These are phyloP conservation scores for Boletus fagicola DNA, from an alignment of 768 basidiomycete genomes.

Conservation along the genomic window DNA sequence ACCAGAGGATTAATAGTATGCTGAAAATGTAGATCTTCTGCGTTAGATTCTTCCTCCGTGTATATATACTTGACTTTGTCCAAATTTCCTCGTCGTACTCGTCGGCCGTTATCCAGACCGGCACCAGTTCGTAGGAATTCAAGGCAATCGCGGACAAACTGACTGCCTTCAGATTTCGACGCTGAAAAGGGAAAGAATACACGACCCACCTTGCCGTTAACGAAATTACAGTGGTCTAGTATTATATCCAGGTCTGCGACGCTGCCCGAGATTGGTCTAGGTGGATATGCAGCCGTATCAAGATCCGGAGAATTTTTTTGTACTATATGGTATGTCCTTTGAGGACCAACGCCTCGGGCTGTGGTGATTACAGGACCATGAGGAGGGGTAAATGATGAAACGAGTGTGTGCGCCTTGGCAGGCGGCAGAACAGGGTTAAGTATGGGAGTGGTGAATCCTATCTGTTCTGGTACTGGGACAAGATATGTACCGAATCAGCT, in stretches of 20 bases:
- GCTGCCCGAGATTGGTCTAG: constrained; percentile 76
- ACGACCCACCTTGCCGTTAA: constrained; percentile 57
- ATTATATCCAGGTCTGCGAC: constrained; percentile 88
- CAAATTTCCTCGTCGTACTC: constrained; percentile 68
- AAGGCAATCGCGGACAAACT: constrained; percentile 96
- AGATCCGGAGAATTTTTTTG: constrained; percentile 60
- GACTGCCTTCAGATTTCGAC: not conserved
- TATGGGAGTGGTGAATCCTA: constrained; percentile 55
- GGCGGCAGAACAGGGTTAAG: constrained; percentile 67
- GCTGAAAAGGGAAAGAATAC: not conserved
- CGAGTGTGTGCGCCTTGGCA: constrained; percentile 43
- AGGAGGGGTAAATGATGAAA: constrained; percentile 49
- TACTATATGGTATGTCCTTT: constrained; percentile 55
- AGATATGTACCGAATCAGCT: not conserved
- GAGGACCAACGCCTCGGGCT: constrained; percentile 68
- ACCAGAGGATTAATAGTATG: constrained; percentile 19
- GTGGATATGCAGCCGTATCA: constrained; percentile 73
- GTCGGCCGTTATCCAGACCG: constrained; percentile 74
- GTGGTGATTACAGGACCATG: constrained; percentile 39
- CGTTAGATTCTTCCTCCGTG: constrained; percentile 43
- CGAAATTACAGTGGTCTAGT: constrained; percentile 85
- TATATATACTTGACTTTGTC: constrained; percentile 83
- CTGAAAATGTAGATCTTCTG: constrained; percentile 8
- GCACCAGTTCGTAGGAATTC: constrained; percentile 86
- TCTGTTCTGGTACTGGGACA: constrained; percentile 56